phyloP scores from a whole-genome alignment of 163 green algal genomes.

The Chlorella variabilis region DNA sequence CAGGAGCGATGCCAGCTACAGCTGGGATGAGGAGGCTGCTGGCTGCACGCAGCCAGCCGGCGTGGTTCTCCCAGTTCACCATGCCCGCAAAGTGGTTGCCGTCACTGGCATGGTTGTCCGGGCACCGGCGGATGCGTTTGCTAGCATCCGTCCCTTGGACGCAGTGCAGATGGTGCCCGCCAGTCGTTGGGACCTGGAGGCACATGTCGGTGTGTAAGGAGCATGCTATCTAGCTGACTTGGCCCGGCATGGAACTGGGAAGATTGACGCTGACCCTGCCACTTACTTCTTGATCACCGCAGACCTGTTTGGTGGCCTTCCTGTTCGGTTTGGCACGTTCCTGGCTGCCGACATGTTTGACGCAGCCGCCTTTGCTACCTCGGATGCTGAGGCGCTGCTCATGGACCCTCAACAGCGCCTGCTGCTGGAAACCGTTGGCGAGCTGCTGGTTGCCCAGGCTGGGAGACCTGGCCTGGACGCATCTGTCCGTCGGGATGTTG shows the following conservation, averaged over 20 bases:
- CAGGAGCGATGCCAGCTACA: slow-evolving; percentile 1
- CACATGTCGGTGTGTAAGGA: slow-evolving; percentile 3
- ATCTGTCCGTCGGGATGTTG: slow-evolving; percentile 7
- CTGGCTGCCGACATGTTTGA: slow-evolving; percentile 78
- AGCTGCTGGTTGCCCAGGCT: slow-evolving; percentile 39
- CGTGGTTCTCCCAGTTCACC: background rate
- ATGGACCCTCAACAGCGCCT: slow-evolving; percentile 93
- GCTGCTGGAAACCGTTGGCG: slow-evolving; percentile 44
- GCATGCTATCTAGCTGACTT: too few relatives aligned
- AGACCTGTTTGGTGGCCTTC: slow-evolving; percentile 43
- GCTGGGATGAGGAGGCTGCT: background rate
- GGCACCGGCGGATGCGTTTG: slow-evolving; percentile 18
- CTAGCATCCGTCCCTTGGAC: slow-evolving; percentile 13
- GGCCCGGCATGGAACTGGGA: too few relatives aligned
- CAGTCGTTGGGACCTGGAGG: slow-evolving; percentile 52
- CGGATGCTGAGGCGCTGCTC: slow-evolving; percentile 63
- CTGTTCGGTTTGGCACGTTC: slow-evolving; percentile 76
- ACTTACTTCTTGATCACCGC: background rate
- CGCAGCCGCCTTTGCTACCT: slow-evolving; percentile 65
- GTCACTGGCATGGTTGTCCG: slow-evolving; percentile 16
- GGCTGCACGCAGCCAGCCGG: background rate
- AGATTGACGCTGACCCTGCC: too few relatives aligned
- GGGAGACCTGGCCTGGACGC: slow-evolving; percentile 35
- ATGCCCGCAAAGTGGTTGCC: background rate
- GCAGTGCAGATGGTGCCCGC: slow-evolving; percentile 41